Percentiles rank a stretch among this genome's conserved stretches.
Evolutionary conservation across 225 moss, liverwort and hornwort species (phyloP).

Genomic region (Anthoceros angustus): DNA sequence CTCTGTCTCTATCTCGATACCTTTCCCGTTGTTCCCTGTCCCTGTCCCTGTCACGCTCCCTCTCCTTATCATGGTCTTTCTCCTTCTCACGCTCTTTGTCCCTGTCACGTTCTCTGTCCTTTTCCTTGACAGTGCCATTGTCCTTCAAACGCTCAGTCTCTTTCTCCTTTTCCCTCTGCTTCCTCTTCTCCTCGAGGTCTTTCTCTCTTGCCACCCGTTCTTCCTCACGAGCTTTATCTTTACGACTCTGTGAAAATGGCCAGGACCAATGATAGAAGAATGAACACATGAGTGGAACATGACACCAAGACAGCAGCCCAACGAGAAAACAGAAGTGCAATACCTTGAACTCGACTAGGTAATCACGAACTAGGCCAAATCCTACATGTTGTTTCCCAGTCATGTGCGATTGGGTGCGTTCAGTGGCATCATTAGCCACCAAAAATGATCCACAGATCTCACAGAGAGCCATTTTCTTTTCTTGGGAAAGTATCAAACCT

Average conservation of each 20-base stretch:
- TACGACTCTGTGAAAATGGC: slow-evolving; percentile 19
- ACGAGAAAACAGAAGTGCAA: not conserved
- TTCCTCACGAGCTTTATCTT: slow-evolving; percentile 45
- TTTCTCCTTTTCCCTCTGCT: slow-evolving; percentile 32
- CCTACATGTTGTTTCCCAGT: slow-evolving; percentile 96
- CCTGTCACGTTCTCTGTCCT: slow-evolving; percentile 16
- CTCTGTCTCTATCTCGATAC: slow-evolving; percentile 6
- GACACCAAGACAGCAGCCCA: not conserved
- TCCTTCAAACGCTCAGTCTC: slow-evolving; percentile 18
- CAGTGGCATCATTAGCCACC: slow-evolving; percentile 81
- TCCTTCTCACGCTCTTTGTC: slow-evolving; percentile 24
- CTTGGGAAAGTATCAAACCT: slow-evolving; percentile 73
- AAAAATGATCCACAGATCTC: slow-evolving; percentile 87
- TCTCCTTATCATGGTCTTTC: slow-evolving; percentile 14
- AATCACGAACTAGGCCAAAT: slow-evolving; percentile 71
- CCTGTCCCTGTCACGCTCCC: slow-evolving; percentile 12
- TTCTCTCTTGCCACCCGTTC: slow-evolving; percentile 20
- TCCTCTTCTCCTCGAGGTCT: slow-evolving; percentile 25
- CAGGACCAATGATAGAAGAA: not conserved
- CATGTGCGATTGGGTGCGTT: slow-evolving; percentile 85
- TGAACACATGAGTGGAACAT: not conserved
- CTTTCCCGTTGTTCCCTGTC: slow-evolving; percentile 23
- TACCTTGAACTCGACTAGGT: slow-evolving; percentile 43
- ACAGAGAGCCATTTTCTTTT: slow-evolving; percentile 91
- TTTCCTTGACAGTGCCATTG: slow-evolving; percentile 23